Percentiles rank a stretch among this genome's conserved stretches.
phyloP scores from a whole-genome alignment of 441 rosid genomes.

The Jatropha multifida region DNA sequence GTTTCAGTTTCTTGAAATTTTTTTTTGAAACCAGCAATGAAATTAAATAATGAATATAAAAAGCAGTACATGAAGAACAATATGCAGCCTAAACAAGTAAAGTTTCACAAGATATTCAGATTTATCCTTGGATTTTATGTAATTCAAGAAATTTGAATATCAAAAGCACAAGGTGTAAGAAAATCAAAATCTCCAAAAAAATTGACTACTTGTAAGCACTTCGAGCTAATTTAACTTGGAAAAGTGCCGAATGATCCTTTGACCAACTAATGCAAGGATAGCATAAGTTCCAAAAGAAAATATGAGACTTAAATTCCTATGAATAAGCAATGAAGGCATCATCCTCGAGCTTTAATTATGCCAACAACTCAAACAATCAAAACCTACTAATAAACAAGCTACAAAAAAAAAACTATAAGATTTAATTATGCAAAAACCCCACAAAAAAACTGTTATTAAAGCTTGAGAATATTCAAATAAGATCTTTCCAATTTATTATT shows the following conservation, averaged over 20 bases:
- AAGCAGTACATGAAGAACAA: neutral
- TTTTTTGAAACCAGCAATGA: too few species aligned
- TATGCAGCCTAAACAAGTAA: neutral
- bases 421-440: too few species aligned
- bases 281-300: too few species aligned
- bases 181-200: neutral
- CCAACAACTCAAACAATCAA: neutral
- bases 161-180: neutral
- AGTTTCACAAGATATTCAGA: neutral
- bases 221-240: neutral
- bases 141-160: slow-evolving; percentile 3
- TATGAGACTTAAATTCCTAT: neutral
- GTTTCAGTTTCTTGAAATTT: neutral
- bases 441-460: too few species aligned
- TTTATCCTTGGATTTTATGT: neutral
- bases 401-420: too few species aligned
- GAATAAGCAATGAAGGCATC: neutral
- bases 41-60: neutral
- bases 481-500: too few species aligned
- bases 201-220: neutral
- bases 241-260: too few species aligned
- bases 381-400: neutral
- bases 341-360: neutral
- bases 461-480: too few species aligned
- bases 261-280: too few species aligned